Conservation (phyloP, 2,329 filamentous ascomycete genomes). For the Xylaria sp. region DNA sequence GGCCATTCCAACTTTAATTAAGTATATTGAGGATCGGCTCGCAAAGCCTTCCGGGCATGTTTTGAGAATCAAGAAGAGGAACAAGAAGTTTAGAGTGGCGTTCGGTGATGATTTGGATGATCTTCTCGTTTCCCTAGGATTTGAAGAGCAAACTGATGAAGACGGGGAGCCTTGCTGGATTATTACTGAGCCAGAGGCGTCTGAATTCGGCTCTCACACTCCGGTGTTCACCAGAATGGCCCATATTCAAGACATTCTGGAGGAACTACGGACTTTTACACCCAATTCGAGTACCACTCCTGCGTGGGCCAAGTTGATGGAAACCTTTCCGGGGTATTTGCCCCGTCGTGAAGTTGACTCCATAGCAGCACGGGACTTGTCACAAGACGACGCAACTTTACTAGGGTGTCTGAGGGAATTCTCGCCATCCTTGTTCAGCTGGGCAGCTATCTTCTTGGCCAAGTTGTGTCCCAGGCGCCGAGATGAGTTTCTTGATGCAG, state of each 20-base stretch:
- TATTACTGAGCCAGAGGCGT: slow-evolving; percentile 32
- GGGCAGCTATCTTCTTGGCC: slow-evolving; percentile 29
- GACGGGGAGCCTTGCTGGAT: slow-evolving; percentile 37
- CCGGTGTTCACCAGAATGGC: slow-evolving; percentile 33
- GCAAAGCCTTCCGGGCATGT: slow-evolving; percentile 31
- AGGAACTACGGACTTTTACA: slow-evolving; percentile 24
- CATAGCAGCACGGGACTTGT: not conserved
- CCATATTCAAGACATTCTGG: slow-evolving; percentile 27
- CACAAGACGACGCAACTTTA: slow-evolving; percentile 21
- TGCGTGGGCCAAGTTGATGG: slow-evolving; percentile 25
- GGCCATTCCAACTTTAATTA: slow-evolving; percentile 42
- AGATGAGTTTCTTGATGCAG: slow-evolving; percentile 26
- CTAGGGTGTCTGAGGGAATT: slow-evolving; percentile 29
- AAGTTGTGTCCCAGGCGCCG: slow-evolving; percentile 24
- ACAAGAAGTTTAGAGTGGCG: slow-evolving; percentile 51
- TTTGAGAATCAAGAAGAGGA: slow-evolving; percentile 49
- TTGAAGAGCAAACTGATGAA: slow-evolving; percentile 37
- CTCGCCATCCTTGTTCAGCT: slow-evolving; percentile 24
- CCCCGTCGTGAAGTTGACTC: not conserved
- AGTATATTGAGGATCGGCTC: slow-evolving; percentile 48
- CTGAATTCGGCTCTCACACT: slow-evolving; percentile 31
- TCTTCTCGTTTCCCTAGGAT: slow-evolving; percentile 47
- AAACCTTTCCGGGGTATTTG: slow-evolving; percentile 22
- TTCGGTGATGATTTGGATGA: slow-evolving; percentile 47
- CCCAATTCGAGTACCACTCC: slow-evolving; percentile 9